Percentiles rank a stretch among this genome's conserved stretches.
These are phyloP conservation scores for Blastomyces emzantsi DNA, from an alignment of 2,329 filamentous ascomycete genomes.

Conservation along the genomic window DNA sequence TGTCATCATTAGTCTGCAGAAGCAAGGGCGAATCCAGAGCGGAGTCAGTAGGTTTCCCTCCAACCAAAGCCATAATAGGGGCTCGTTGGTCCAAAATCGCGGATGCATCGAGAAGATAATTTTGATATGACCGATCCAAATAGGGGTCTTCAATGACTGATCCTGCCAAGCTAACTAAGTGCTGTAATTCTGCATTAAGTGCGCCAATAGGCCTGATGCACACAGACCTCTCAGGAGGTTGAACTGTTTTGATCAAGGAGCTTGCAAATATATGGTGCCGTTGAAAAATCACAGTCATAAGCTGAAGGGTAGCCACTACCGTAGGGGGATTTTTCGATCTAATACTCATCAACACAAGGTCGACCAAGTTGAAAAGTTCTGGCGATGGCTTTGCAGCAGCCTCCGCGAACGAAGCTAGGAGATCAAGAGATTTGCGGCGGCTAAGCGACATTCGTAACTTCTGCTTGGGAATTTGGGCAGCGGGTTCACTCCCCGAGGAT, in stretches of 20 bases:
- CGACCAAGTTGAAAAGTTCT: slow-evolving; percentile 83
- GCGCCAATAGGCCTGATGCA: slow-evolving; percentile 30
- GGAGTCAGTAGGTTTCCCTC: slow-evolving; percentile 27
- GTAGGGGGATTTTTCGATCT: slow-evolving; percentile 80
- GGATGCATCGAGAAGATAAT: slow-evolving; percentile 45
- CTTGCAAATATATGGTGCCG: slow-evolving; percentile 79
- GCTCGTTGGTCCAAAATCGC: slow-evolving; percentile 36
- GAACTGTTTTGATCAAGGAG: slow-evolving; percentile 54
- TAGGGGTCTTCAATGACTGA: slow-evolving; percentile 31
- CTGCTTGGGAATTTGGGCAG: slow-evolving; percentile 43
- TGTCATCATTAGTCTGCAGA: slow-evolving; percentile 55
- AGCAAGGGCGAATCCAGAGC: slow-evolving; percentile 55
- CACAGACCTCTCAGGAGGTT: slow-evolving; percentile 10
- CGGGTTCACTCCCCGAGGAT: slow-evolving; percentile 40
- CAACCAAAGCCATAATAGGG: slow-evolving; percentile 22
- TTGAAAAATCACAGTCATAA: slow-evolving; percentile 76
- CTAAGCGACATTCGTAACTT: slow-evolving; percentile 51
- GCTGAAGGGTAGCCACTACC: slow-evolving; percentile 75
- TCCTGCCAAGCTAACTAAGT: slow-evolving; percentile 31
- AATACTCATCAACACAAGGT: slow-evolving; percentile 78
- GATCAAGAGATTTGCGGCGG: slow-evolving; percentile 79
- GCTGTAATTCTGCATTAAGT: slow-evolving; percentile 34
- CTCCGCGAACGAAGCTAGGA: slow-evolving; percentile 68
- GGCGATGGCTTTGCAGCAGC: slow-evolving; percentile 71
- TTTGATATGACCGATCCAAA: slow-evolving; percentile 36